Conservation (phyloP, 345 rosid species). For the Gossypium thurberi region DNA sequence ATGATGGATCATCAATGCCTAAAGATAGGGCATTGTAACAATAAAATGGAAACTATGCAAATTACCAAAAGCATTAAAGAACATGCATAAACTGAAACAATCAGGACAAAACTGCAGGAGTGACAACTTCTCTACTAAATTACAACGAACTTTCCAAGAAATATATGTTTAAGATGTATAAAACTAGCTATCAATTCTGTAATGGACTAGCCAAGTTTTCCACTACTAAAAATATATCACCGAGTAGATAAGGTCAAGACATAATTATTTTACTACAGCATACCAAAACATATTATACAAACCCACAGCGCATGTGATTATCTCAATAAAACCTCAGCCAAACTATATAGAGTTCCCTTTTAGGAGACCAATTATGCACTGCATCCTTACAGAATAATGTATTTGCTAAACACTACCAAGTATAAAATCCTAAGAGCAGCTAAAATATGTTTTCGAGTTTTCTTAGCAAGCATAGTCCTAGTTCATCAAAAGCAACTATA, state of each 20-base stretch:
- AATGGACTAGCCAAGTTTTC: background rate
- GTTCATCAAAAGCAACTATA: background rate
- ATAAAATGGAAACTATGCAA: background rate
- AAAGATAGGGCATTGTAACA: background rate
- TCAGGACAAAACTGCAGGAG: background rate
- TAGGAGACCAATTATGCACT: background rate
- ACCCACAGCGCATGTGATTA: background rate
- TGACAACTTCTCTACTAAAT: background rate
- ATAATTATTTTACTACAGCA: background rate
- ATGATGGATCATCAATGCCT: background rate
- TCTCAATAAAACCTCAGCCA: background rate
- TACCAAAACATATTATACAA: background rate
- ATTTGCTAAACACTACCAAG: background rate
- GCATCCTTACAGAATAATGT: background rate
- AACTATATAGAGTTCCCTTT: background rate
- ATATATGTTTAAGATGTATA: background rate
- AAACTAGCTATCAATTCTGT: background rate
- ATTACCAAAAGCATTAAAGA: background rate
- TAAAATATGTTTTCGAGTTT: background rate
- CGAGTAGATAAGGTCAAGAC: background rate
- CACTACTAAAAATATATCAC: background rate
- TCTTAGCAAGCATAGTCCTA: background rate
- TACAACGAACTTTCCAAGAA: background rate
- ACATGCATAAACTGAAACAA: background rate
- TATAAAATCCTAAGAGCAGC: background rate